phyloP scores from a whole-genome alignment of 345 rosid genomes.

The Corchorus olitorius region DNA sequence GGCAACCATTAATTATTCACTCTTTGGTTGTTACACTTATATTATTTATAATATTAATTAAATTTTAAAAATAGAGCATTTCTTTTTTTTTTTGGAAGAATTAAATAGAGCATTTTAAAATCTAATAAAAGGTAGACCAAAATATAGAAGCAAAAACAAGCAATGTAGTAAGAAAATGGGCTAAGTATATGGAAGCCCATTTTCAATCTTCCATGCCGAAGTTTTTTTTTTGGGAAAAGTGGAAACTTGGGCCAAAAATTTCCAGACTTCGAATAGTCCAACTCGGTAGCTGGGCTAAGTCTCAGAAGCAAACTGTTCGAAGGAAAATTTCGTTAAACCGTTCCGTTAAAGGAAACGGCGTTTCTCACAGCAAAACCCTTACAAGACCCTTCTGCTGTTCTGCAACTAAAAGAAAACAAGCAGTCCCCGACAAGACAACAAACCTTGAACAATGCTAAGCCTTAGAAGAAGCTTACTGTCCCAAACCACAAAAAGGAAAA shows the following conservation, averaged over 20 bases:
- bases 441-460: conserved; percentile 35
- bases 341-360: background rate
- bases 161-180: no score
- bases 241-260: background rate
- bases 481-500: conserved; percentile 24
- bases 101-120: no score
- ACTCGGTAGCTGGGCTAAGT: background rate
- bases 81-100: no score
- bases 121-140: no score
- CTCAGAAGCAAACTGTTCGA: background rate
- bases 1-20: no score
- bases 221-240: background rate
- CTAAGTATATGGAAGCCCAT: no score
- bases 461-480: conserved; percentile 38
- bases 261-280: background rate
- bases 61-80: no score
- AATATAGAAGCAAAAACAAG: no score
- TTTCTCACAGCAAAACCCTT: conserved; percentile 3
- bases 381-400: conserved; percentile 1
- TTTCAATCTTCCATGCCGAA: background rate
- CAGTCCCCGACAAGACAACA: background rate
- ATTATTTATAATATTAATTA: no score
- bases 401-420: background rate
- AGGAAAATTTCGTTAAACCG: background rate
- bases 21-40: no score